phyloP scores from a whole-genome alignment of 306 rosid species.

The Aeschynomene evenia region DNA sequence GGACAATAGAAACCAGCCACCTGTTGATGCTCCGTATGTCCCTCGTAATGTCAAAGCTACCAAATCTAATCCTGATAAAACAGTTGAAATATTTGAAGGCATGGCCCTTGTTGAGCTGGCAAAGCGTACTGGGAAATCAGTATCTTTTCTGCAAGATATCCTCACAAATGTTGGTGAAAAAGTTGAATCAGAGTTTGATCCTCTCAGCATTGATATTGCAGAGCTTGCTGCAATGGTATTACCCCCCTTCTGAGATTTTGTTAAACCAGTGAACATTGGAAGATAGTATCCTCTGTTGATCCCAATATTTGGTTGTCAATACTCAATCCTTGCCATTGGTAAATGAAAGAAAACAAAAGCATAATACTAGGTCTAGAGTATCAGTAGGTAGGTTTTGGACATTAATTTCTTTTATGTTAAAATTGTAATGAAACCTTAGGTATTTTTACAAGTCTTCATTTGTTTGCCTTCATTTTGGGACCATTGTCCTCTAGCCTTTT shows the following conservation, averaged over 20 bases:
- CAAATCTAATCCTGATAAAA: conserved; percentile 56
- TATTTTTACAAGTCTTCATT: background rate
- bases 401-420: background rate
- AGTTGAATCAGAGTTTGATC: conserved; percentile 78
- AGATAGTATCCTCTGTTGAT: conserved; percentile 1
- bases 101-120: conserved; percentile 84
- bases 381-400: background rate
- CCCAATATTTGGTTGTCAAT: conserved; percentile 12
- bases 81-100: conserved; percentile 87
- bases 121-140: conserved; percentile 68
- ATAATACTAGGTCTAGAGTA: background rate
- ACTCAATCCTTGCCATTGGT: background rate
- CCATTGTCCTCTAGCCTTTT: background rate
- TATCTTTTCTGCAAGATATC: conserved; percentile 60
- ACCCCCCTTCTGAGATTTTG: conserved; percentile 22
- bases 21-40: conserved; percentile 75
- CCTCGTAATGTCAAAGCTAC: conserved; percentile 51
- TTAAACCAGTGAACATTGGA: conserved; percentile 28
- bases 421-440: background rate
- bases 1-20: conserved; percentile 57
- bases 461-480: conserved; percentile 17
- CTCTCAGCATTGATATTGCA: conserved; percentile 66
- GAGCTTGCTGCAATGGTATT: conserved; percentile 91
- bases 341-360: background rate
- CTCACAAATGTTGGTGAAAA: conserved; percentile 82